phyloP scores from a whole-genome alignment of 106 monocot species.

The Agapanthus africanus region DNA sequence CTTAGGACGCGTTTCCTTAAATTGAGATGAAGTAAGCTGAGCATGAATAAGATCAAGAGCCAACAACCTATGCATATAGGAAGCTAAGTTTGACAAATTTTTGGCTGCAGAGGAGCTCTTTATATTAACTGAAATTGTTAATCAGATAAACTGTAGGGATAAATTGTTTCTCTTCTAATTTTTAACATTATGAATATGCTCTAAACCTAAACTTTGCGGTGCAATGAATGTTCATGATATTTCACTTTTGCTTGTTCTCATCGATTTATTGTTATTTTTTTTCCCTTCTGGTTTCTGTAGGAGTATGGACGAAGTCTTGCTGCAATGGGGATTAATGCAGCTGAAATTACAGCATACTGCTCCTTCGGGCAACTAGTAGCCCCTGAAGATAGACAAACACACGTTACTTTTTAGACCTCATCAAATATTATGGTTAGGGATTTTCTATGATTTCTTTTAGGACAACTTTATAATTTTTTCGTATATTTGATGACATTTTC shows the following conservation, averaged over 20 bases:
- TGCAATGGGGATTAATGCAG: constrained; percentile 52
- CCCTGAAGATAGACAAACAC: constrained; percentile 64
- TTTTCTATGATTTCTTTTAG: too few relatives aligned
- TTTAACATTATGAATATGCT: not conserved
- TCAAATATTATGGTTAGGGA: too few relatives aligned
- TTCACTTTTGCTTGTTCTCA: not conserved
- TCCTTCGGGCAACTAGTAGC: constrained; percentile 83
- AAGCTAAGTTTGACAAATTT: too few relatives aligned
- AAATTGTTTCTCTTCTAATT: too few relatives aligned
- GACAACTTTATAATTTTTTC: too few relatives aligned
- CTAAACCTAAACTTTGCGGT: not conserved
- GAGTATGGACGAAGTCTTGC: constrained; percentile 85
- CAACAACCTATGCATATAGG: too few relatives aligned
- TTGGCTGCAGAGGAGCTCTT: not conserved
- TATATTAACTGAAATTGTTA: not conserved
- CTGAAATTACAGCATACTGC: constrained; percentile 52
- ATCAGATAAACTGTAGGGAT: not conserved
- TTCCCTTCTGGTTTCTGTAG: constrained; percentile 17
- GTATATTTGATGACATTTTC: too few relatives aligned
- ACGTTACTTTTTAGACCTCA: too few relatives aligned
- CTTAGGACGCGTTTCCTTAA: too few relatives aligned
- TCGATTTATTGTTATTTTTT: too few relatives aligned
- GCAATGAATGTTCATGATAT: not conserved
- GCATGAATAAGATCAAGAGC: too few relatives aligned
- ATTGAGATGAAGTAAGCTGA: too few relatives aligned